Conservation (phyloP, 1,284 basidiomycete genomes). For the Malassezia restricta region DNA sequence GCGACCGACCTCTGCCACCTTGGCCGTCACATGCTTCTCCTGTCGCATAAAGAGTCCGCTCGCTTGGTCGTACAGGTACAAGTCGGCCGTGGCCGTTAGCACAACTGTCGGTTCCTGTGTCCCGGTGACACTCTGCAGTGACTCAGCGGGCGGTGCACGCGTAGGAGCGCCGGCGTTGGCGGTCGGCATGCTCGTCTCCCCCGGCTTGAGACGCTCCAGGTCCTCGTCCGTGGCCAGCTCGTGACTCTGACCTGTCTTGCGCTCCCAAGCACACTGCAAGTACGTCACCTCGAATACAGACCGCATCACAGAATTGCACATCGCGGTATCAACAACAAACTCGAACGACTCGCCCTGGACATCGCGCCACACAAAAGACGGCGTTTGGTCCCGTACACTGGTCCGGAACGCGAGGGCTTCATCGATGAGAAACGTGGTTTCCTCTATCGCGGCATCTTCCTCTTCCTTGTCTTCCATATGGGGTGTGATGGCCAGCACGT, state of each 20-base stretch:
- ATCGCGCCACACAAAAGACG: slow-evolving; percentile 55
- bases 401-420: slow-evolving; percentile 63
- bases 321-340: slow-evolving; percentile 55
- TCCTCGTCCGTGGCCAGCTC: slow-evolving; percentile 41
- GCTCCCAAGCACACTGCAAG: slow-evolving; percentile 83
- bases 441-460: slow-evolving; percentile 62
- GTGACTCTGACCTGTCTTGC: slow-evolving; percentile 33
- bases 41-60: slow-evolving; percentile 62
- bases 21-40: slow-evolving; percentile 57
- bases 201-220: slow-evolving; percentile 41
- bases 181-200: neutral
- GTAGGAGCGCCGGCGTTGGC: neutral
- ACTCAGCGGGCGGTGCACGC: slow-evolving; percentile 1
- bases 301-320: slow-evolving; percentile 68
- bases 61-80: slow-evolving; percentile 62
- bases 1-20: slow-evolving; percentile 55
- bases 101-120: slow-evolving; percentile 16
- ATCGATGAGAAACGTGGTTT: slow-evolving; percentile 79
- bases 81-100: slow-evolving; percentile 47
- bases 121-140: slow-evolving; percentile 12
- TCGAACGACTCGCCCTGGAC: slow-evolving; percentile 62
- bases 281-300: slow-evolving; percentile 81
- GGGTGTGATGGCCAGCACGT: slow-evolving; percentile 86
- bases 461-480: slow-evolving; percentile 91
- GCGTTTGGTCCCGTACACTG: slow-evolving; percentile 42